These are phyloP conservation scores for Chalciporus pseudorubinellus DNA, from an alignment of 768 basidiomycete genomes.

Conservation along the genomic window DNA sequence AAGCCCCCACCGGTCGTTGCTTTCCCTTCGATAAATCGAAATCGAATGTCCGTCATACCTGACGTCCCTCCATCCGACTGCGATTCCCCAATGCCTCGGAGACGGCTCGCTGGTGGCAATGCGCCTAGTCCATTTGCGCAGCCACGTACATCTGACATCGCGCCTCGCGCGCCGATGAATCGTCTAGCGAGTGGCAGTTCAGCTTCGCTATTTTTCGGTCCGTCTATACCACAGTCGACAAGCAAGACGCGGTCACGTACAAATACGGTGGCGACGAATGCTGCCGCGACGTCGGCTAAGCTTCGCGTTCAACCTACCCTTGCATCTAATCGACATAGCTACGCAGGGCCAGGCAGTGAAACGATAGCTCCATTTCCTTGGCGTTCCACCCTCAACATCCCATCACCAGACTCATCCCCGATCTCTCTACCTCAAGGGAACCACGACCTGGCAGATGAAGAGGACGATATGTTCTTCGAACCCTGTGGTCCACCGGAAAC, in stretches of 20 bases:
- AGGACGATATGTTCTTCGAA: slow-evolving; percentile 59
- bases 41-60: slow-evolving; percentile 38
- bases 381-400: slow-evolving; percentile 37
- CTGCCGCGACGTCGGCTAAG: slow-evolving; percentile 5
- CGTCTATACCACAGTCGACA: slow-evolving; percentile 32
- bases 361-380: slow-evolving; percentile 29
- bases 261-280: slow-evolving; percentile 17
- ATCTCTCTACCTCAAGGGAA: slow-evolving; percentile 29
- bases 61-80: slow-evolving; percentile 42
- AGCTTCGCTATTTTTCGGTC: slow-evolving; percentile 68
- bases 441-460: slow-evolving; percentile 37
- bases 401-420: slow-evolving; percentile 55
- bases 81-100: slow-evolving; percentile 54
- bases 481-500: slow-evolving; percentile 42
- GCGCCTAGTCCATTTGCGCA: slow-evolving; percentile 32
- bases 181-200: slow-evolving; percentile 53
- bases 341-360: slow-evolving; percentile 49
- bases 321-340: slow-evolving; percentile 58
- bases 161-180: slow-evolving; percentile 40
- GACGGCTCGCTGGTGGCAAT: slow-evolving; percentile 45
- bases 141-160: slow-evolving; percentile 21
- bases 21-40: slow-evolving; percentile 40
- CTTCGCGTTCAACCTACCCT: slow-evolving; percentile 26
- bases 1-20: slow-evolving; percentile 22
- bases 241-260: slow-evolving; percentile 25